Evolutionary conservation across 306 rosid species (phyloP).

Genomic region (Citrullus amarus): DNA sequence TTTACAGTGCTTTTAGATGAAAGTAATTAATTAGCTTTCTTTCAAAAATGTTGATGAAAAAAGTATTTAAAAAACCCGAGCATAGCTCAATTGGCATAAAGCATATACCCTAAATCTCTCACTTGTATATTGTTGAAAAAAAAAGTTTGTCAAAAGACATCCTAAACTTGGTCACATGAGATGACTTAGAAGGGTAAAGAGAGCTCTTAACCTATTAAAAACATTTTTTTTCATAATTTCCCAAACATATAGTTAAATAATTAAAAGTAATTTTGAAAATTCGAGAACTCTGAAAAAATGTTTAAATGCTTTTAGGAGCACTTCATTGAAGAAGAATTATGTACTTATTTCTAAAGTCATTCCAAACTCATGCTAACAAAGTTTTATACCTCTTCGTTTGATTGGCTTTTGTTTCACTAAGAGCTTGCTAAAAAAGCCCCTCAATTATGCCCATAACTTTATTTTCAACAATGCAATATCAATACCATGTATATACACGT

Average conservation of each 20-base stretch:
- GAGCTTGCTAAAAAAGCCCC: background rate
- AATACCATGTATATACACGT: background rate
- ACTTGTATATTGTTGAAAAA: no score
- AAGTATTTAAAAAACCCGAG: background rate
- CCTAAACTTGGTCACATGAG: background rate
- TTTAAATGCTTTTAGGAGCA: conserved; percentile 13
- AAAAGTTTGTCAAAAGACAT: background rate
- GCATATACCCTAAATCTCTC: no score
- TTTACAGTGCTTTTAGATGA: background rate
- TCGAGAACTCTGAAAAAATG: background rate
- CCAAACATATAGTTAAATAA: background rate
- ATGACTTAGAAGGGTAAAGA: background rate
- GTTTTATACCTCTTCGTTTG: background rate
- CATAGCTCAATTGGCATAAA: no score
- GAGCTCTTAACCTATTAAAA: background rate
- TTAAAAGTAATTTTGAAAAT: background rate
- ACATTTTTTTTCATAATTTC: background rate
- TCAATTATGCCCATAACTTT: background rate
- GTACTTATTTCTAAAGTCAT: background rate
- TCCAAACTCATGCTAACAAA: background rate
- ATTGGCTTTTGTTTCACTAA: background rate
- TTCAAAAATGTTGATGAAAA: background rate
- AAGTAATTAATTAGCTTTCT: background rate
- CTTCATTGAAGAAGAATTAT: background rate
- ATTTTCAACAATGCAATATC: background rate